Base-by-base conservation (phyloP, 306 rosid genomes). In the Medicago ruthenica region DNA sequence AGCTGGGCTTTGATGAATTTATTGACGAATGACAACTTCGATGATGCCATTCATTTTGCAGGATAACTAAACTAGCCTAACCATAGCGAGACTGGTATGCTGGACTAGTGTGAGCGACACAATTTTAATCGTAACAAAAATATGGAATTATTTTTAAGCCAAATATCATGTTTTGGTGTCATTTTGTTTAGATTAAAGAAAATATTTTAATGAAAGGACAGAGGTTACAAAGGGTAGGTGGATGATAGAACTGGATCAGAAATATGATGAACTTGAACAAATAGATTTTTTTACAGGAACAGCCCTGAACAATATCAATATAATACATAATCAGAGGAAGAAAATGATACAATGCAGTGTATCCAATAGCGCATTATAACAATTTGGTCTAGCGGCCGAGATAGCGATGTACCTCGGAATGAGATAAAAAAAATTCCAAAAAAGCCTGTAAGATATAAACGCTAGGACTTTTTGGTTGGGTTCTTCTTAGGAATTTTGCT, bases 1-100 rank as follows among this genome's bases (percentile, higher is more conserved):
- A 64, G 17, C 31, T 66, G 65, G 37, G 15, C 57, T 47, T 47
- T 47, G 48, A 42, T 67, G 67, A 39, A 50, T 47, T 44, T 74
- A 37, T 31, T 44, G 9, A 42, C 15, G 70, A 47, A 58, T 42
- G 58, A 10, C 22, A 47, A 22, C 37, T n/a, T 57, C 59, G 54
- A 1, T 20, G 50, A 63, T 39, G 1, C 44, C 27, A 40, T 67
- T 41, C 27, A 62, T 18, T 12, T 47, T 18, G 36, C 12, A 3
- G 9, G 8, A 40, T 41, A 53, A 27, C 27, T 39, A 20, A 66
- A 55, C 42, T 27, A 64, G 55, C 34, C 74, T 53, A 40, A 55
- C 59, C 17, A 51, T 40, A 10, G 17, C 10, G 21, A 42, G 55
- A 31, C 51, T 50, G 34, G 8, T 51, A 41, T 57, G 27, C 37